Evolutionary conservation across 257 asterid genomes (phyloP).

Genomic region (Scutellaria galericulata): DNA sequence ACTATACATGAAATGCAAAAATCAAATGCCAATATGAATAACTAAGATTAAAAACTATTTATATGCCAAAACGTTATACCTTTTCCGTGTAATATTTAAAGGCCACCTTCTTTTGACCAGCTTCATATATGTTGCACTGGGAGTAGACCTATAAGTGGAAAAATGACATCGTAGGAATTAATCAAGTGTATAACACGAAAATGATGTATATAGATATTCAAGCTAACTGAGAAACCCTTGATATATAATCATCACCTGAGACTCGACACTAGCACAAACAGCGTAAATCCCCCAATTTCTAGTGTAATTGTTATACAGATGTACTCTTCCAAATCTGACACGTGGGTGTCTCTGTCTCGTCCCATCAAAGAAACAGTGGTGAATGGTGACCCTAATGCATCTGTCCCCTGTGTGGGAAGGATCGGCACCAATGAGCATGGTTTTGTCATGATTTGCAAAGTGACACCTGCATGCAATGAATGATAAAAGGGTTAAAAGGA

Average conservation of each 20-base stretch:
- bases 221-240: conserved; percentile 2
- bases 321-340: conserved; percentile 91
- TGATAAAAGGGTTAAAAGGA: conserved; percentile 20
- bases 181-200: conserved; percentile 6
- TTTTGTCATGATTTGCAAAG: conserved; percentile 80
- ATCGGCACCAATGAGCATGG: conserved; percentile 95
- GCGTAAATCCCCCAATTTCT: conserved; percentile 91
- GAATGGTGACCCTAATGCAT: conserved; percentile 90
- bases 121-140: conserved; percentile 89
- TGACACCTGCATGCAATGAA: conserved; percentile 58
- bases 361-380: conserved; percentile 96
- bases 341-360: conserved; percentile 91
- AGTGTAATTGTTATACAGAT: conserved; percentile 85
- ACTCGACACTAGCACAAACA: conserved; percentile 95
- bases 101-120: conserved; percentile 79
- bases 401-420: conserved; percentile 79
- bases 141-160: conserved; percentile 61
- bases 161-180: conserved; percentile 22
- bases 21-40: background rate
- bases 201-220: background rate
- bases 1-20: conserved; percentile 11
- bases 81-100: conserved; percentile 86
- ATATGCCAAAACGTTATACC: conserved; percentile 48
- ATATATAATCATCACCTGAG: conserved; percentile 59
- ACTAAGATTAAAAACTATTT: background rate